Evolutionary conservation across 2,329 filamentous ascomycete genomes (phyloP), one percentile per base, ranked within the genome.

Genomic region (Colletotrichum sp.): DNA sequence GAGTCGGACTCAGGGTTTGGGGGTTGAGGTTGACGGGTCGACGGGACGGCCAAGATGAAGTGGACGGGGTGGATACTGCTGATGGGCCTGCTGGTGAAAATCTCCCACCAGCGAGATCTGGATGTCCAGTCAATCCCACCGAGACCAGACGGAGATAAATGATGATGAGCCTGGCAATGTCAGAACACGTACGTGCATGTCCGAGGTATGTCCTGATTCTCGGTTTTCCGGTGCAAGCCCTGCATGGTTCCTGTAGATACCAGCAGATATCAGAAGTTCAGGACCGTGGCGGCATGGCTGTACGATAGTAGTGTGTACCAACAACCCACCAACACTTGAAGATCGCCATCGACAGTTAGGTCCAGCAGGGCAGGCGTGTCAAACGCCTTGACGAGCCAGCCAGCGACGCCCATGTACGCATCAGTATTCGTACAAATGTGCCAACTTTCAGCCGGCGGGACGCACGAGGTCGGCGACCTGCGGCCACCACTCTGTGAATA

Each of bases 161-260:
- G 73, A 75, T 24, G 43, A 73, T 65, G 70, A 68, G 64, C 73
- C 57, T 64, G 64, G 21, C 34, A 73, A 73, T 67, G 64, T 65
- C 58, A 34, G 21, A 36, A 67, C 38, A 32, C 38, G 68, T 61
- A 67, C 57, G 36, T 70, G 70, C 67, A 58, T 60, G 67, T 48
- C 67, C 55, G 34, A 52, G 63, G 38, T n/a, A 48, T 65, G 43
- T 52, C 43, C 43, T 52, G 43, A 21, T 52, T 52, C 28, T 38
- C 26, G 30, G n/a, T 28, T 36, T 30, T 64, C 15, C 21, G n/a
- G 15, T 64, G 15, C 13, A 26, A 38, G 61, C 34, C 21, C n/a
- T 64, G 61, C 58, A 34, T 61, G 58, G 10, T 52, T 52, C 43
- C 43, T 52, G n/a, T 52, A 52, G 43, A 52, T 52, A 61, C 30